Evolutionary conservation across 1,284 basidiomycete genomes (phyloP).

Genomic region (Heterobasidion irregulare): DNA sequence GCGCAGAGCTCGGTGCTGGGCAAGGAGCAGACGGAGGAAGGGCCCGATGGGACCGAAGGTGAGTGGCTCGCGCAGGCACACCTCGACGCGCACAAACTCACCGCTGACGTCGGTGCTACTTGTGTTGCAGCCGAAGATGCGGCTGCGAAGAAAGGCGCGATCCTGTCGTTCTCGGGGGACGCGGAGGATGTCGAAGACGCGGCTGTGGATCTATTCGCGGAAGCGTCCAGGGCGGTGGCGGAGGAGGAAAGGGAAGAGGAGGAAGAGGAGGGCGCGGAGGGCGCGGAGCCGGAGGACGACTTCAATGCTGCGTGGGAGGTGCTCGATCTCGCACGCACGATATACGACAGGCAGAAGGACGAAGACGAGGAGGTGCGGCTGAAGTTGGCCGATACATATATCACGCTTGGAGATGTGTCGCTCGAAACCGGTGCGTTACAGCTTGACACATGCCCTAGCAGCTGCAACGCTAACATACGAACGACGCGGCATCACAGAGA

Average conservation of each 20-base stretch:
- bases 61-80: neutral
- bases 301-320: slow-evolving; percentile 95
- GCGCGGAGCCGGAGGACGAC: slow-evolving; percentile 81
- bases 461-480: neutral
- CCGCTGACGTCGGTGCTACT: neutral
- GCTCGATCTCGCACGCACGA: slow-evolving; percentile 77
- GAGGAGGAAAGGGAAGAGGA: slow-evolving; percentile 33
- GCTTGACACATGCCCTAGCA: neutral
- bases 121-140: slow-evolving; percentile 10
- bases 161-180: slow-evolving; percentile 72
- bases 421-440: slow-evolving; percentile 71
- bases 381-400: slow-evolving; percentile 79
- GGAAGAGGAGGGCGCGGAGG: slow-evolving; percentile 48
- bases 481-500: slow-evolving; percentile 46
- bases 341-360: slow-evolving; percentile 64
- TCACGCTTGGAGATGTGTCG: slow-evolving; percentile 81
- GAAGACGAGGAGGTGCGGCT: slow-evolving; percentile 55
- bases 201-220: slow-evolving; percentile 55
- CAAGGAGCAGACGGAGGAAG: slow-evolving; percentile 62
- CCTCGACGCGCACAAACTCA: neutral
- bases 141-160: slow-evolving; percentile 37
- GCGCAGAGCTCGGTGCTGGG: slow-evolving; percentile 75
- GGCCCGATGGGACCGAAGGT: slow-evolving; percentile 35
- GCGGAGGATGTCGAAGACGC: slow-evolving; percentile 37
- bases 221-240: slow-evolving; percentile 33